Percentiles rank a stretch among this genome's conserved stretches.
Evolutionary conservation across 768 basidiomycete species (phyloP).

Genomic region (Crassisporium funariophilum): DNA sequence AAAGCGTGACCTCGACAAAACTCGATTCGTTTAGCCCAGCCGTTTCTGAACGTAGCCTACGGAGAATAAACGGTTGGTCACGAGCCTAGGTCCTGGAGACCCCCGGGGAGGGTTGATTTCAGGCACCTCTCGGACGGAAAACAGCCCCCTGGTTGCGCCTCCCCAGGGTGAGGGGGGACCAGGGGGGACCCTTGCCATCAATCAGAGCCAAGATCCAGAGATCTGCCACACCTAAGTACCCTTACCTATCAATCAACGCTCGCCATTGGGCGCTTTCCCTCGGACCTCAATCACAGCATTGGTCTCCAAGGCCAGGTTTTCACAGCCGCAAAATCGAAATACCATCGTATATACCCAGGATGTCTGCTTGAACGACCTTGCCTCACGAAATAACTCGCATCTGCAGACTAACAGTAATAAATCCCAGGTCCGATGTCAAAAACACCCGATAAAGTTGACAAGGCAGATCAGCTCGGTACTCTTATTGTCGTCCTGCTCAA

Average conservation of each 20-base stretch:
- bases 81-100: no score
- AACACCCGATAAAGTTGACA: conserved; percentile 28
- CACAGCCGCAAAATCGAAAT: no score
- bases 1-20: conserved; percentile 9
- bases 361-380: no score
- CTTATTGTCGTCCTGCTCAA: conserved; percentile 85
- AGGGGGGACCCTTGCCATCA: no score
- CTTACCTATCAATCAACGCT: neutral
- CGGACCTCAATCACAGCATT: neutral
- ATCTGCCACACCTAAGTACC: neutral
- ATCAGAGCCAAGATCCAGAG: no score
- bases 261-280: neutral
- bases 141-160: no score
- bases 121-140: no score
- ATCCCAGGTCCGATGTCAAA: conserved; percentile 8
- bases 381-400: no score
- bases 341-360: no score
- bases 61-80: conserved; percentile 4
- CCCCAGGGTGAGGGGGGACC: no score
- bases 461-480: conserved; percentile 68
- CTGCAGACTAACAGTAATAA: neutral
- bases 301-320: no score
- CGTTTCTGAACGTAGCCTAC: conserved; percentile 10
- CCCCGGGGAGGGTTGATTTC: no score
- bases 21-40: conserved; percentile 4